phyloP scores from a whole-genome alignment of 805 yeast genomes.

The Kockiozyma suomiensis region DNA sequence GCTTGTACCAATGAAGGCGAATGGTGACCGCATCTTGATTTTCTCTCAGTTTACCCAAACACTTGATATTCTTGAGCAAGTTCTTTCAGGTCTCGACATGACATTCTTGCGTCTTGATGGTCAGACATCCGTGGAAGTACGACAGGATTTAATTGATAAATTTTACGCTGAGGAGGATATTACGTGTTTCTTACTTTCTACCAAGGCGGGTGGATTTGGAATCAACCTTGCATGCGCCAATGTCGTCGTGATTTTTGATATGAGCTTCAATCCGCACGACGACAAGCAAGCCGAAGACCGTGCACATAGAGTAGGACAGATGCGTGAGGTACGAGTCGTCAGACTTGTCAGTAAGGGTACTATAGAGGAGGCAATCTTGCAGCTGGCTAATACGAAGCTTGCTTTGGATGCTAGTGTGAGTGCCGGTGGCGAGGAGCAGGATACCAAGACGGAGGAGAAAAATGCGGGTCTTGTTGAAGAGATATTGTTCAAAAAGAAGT shows the following conservation, averaged over 20 bases:
- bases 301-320: constrained; percentile 96
- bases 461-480: constrained; percentile 45
- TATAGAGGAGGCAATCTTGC: constrained; percentile 86
- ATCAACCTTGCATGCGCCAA: constrained; percentile 95
- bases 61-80: constrained; percentile 81
- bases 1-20: constrained; percentile 56
- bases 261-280: constrained; percentile 96
- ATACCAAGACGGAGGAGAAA: constrained; percentile 42
- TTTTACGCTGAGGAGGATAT: constrained; percentile 80
- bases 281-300: constrained; percentile 99
- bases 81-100: constrained; percentile 62
- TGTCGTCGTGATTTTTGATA: constrained; percentile 86
- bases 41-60: constrained; percentile 94
- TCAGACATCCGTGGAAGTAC: constrained; percentile 85
- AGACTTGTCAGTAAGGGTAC: constrained; percentile 73
- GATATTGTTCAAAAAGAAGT: constrained; percentile 38
- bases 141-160: constrained; percentile 89
- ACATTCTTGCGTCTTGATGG: constrained; percentile 89
- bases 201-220: constrained; percentile 99
- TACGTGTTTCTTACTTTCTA: constrained; percentile 84
- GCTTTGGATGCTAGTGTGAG: constrained; percentile 67
- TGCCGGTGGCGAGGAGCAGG: constrained; percentile 39
- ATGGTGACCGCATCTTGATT: constrained; percentile 69
- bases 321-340: constrained; percentile 75
- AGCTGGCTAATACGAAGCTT: constrained; percentile 84